Base-by-base conservation (phyloP, 2,329 filamentous ascomycete genomes). In the Neocucurbitaria cava region DNA sequence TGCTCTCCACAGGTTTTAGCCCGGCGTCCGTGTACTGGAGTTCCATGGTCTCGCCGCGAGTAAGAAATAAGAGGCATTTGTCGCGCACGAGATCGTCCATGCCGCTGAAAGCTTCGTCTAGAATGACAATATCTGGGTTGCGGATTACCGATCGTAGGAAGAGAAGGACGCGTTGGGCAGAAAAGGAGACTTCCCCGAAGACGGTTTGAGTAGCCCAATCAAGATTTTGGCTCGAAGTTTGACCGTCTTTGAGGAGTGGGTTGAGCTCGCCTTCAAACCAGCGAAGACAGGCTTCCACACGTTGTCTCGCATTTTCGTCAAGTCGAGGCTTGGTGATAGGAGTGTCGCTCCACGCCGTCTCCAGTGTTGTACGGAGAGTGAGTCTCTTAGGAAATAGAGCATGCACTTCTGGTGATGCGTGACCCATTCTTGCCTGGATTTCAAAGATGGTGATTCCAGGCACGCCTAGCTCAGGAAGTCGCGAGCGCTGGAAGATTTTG, bases 351-450 rank as follows among this genome's bases (percentile, higher is more conserved):
- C 92, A 98, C 0, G 94, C 92, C 45, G 89, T 94, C 71, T 95
- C 91, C 0, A 99, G 74, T 0, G 91, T 85, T 45, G 89, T 83
- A 1, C 91, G 85, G 9, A 96, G 78, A 0, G 87, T 89, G 42
- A 96, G 80, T 31, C 84, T 81, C 44, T 89, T 88, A 0, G 95
- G 94, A 78, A 98, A 97, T 75, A 96, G 92, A 47, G 91, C 88
- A 68, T 98, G 93, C 4, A 98, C 90, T 72, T 98, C 95, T 0
- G 95, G 95, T 57, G 91, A 96, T 0, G 92, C 95, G 73, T 98
- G 93, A 10, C 95, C 95, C 61, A 99, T 91, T 21, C 91, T 88
- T 0, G 87, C 83, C 73, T 98, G 95, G 7, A 99, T 86, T 59
- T 98, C 93, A 81, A 96, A 98, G 54, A 97, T 89, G 0, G 91